These are phyloP conservation scores for Monosporascus sp. DNA, from an alignment of 2,329 filamentous ascomycete genomes.

Conservation along the genomic window DNA sequence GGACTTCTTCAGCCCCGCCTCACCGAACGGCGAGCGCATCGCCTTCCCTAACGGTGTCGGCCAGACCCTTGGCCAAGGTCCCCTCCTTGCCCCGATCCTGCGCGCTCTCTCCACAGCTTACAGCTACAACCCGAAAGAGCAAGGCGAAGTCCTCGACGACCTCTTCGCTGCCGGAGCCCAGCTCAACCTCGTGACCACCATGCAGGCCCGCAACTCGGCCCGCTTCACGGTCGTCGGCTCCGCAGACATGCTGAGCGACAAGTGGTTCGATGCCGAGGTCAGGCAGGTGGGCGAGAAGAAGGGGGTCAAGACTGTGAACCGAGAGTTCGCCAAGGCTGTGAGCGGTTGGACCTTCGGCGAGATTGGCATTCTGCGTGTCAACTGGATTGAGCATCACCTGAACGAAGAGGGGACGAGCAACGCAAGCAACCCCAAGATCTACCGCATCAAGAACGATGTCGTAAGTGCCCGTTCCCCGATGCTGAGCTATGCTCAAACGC, in stretches of 20 bases:
- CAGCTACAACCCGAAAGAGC: slow-evolving; percentile 89
- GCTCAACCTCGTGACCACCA: slow-evolving; percentile 73
- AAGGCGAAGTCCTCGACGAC: slow-evolving; percentile 67
- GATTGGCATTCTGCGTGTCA: slow-evolving; percentile 80
- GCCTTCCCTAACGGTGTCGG: slow-evolving; percentile 80
- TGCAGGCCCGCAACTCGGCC: slow-evolving; percentile 92
- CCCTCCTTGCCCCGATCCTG: slow-evolving; percentile 75
- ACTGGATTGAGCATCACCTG: slow-evolving; percentile 73
- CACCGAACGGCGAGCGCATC: slow-evolving; percentile 51
- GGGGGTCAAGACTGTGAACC: slow-evolving; percentile 65
- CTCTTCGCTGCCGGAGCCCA: slow-evolving; percentile 81
- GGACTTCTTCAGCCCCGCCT: slow-evolving; percentile 68
- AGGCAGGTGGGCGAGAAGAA: slow-evolving; percentile 49
- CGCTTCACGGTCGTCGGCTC: slow-evolving; percentile 82
- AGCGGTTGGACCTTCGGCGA: slow-evolving; percentile 98
- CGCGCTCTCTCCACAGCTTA: slow-evolving; percentile 82
- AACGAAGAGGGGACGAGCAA: slow-evolving; percentile 49
- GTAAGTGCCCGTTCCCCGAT: slow-evolving; percentile 50
- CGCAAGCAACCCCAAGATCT: slow-evolving; percentile 76
- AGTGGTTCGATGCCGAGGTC: slow-evolving; percentile 82
- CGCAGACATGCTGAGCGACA: slow-evolving; percentile 79
- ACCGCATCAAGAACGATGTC: slow-evolving; percentile 94
- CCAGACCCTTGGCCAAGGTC: slow-evolving; percentile 73
- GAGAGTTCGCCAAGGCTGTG: slow-evolving; percentile 77
- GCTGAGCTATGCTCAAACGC: background rate